Conservation (phyloP, 148 eudicot species). For the Talinum fruticosum region DNA sequence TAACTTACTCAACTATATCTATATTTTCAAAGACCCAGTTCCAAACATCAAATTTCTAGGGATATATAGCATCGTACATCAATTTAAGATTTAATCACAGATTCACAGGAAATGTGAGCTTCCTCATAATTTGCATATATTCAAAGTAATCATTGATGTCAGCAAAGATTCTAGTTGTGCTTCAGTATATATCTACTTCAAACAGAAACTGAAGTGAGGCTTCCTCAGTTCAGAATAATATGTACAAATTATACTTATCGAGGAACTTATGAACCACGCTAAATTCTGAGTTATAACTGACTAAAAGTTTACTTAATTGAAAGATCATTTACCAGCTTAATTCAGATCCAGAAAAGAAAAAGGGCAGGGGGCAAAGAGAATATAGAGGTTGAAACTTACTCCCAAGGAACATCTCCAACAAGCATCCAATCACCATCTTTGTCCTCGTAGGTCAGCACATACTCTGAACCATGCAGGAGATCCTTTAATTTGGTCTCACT, state of each 20-base stretch:
- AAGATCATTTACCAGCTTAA: neutral
- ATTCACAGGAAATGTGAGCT: neutral
- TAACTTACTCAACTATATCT: too few species aligned
- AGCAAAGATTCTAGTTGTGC: neutral
- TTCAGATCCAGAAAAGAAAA: neutral
- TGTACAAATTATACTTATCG: too few species aligned
- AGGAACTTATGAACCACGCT: neutral
- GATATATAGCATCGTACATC: neutral
- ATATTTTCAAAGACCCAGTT: neutral
- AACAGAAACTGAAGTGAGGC: neutral
- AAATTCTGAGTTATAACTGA: neutral
- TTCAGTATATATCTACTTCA: neutral
- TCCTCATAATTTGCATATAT: neutral
- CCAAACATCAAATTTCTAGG: neutral
- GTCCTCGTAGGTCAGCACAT: constrained; percentile 87
- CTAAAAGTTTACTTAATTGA: neutral
- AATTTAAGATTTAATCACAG: constrained; percentile 2
- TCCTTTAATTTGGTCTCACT: constrained; percentile 80
- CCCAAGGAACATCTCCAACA: constrained; percentile 83
- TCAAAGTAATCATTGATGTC: neutral
- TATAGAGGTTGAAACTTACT: constrained; percentile 36
- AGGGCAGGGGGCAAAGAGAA: neutral
- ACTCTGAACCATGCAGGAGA: constrained; percentile 82
- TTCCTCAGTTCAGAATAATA: neutral
- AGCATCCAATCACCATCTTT: constrained; percentile 90